These are phyloP conservation scores for Mycena sanguinolenta DNA, from an alignment of 768 basidiomycete species.

Conservation along the genomic window DNA sequence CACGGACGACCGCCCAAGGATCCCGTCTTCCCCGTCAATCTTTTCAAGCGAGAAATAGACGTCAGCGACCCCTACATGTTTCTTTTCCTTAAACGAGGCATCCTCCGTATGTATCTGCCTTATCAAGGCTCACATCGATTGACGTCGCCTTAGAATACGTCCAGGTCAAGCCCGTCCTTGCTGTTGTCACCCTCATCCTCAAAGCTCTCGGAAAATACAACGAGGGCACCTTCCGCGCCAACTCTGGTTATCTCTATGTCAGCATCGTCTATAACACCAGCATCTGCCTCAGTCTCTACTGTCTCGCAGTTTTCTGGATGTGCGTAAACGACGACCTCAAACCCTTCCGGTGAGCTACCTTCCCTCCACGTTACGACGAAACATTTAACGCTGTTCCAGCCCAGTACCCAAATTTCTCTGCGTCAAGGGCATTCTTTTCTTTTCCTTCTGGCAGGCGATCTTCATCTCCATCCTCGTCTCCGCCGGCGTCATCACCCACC, in stretches of 20 bases:
- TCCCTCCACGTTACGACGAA: background rate
- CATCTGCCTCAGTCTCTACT: constrained; percentile 87
- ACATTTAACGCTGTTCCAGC: constrained; percentile 50
- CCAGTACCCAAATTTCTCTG: constrained; percentile 98
- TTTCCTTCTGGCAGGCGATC: constrained; percentile 98
- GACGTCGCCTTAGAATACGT: constrained; percentile 84
- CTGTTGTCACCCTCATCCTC: constrained; percentile 84
- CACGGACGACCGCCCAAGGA: constrained; percentile 92
- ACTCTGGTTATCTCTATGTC: constrained; percentile 93
- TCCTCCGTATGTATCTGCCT: constrained; percentile 79
- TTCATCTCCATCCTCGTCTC: constrained; percentile 91
- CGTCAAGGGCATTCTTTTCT: constrained; percentile 98
- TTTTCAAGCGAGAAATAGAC: constrained; percentile 91
- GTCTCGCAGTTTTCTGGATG: constrained; percentile 97
- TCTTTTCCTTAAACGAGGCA: constrained; percentile 93
- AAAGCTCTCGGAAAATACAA: constrained; percentile 90
- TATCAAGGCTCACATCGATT: background rate
- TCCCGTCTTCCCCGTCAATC: constrained; percentile 86
- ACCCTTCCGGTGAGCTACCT: constrained; percentile 80
- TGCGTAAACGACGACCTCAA: constrained; percentile 90
- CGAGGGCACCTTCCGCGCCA: constrained; percentile 87
- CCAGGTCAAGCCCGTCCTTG: constrained; percentile 93
- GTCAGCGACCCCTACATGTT: constrained; percentile 96
- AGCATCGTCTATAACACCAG: constrained; percentile 88
- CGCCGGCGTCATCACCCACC: constrained; percentile 75